Conservation (phyloP, 2,329 filamentous ascomycete species). For the Aspergillus clavatus region DNA sequence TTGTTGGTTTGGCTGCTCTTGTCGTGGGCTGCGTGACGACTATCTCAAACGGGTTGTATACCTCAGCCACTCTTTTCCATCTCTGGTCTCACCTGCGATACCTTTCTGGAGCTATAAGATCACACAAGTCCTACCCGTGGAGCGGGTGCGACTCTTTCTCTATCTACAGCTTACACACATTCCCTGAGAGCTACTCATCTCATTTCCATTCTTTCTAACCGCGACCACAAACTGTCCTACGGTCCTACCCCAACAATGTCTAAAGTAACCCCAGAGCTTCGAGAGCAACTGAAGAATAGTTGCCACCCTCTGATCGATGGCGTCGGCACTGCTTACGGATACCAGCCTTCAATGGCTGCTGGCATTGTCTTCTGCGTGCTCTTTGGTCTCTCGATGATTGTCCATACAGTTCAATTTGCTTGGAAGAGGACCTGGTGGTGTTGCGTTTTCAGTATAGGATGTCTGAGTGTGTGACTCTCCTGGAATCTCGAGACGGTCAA, state of each 20-base stretch:
- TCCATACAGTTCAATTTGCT: constrained; percentile 30
- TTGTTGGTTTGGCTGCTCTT: background rate
- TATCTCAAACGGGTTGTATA: background rate
- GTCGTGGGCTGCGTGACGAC: background rate
- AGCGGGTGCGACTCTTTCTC: background rate
- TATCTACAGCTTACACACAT: background rate
- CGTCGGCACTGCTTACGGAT: constrained; percentile 28
- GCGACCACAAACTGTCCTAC: background rate
- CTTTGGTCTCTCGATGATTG: constrained; percentile 34
- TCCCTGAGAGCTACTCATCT: background rate
- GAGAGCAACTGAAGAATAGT: constrained; percentile 12
- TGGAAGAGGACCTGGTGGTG: constrained; percentile 40
- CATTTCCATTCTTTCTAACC: background rate
- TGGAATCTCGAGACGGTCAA: background rate
- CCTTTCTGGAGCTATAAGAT: background rate
- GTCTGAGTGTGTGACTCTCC: constrained; percentile 25
- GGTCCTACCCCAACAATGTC: background rate
- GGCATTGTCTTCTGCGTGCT: constrained; percentile 32
- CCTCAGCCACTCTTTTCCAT: constrained; percentile 6
- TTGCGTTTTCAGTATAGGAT: constrained; percentile 33
- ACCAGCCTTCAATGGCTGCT: constrained; percentile 29
- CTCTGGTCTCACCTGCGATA: background rate
- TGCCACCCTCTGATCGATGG: constrained; percentile 27
- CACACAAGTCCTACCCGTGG: background rate
- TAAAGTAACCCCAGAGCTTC: constrained; percentile 2